Conservation (phyloP, 2,329 filamentous ascomycete species). For the Trichoderma afroharzianum region DNA sequence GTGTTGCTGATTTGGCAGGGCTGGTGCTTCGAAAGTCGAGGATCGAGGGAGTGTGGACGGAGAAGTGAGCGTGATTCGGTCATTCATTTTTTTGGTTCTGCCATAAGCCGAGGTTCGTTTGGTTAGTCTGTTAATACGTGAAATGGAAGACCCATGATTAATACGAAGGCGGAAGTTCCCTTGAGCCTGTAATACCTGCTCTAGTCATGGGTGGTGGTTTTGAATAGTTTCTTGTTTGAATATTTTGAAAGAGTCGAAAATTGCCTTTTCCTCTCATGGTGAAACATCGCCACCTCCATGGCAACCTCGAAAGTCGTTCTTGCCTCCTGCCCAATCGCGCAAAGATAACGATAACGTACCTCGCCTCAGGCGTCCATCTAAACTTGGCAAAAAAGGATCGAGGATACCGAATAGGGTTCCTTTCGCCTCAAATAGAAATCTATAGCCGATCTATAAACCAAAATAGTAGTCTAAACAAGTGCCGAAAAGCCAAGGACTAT, state of each 20-base stretch:
- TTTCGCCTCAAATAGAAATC: neutral
- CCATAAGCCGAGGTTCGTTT: neutral
- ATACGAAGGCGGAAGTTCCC: neutral
- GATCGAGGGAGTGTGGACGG: slow-evolving; percentile 22
- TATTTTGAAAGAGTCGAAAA: neutral
- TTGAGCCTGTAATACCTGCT: neutral
- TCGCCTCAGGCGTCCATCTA: neutral
- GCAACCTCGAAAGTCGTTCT: neutral
- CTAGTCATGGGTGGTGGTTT: neutral
- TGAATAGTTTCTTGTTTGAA: neutral
- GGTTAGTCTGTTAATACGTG: neutral
- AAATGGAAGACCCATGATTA: neutral
- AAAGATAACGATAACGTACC: neutral
- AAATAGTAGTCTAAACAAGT: neutral
- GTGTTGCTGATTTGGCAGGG: slow-evolving; percentile 25
- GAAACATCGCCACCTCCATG: neutral
- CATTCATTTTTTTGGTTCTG: neutral
- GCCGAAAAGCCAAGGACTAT: neutral
- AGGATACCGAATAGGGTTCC: neutral
- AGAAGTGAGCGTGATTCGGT: neutral
- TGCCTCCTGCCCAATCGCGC: neutral
- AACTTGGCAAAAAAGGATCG: neutral
- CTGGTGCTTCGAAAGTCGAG: slow-evolving; percentile 28
- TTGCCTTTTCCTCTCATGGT: neutral
- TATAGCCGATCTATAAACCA: neutral